Evolutionary conservation across 805 yeast genomes (phyloP).

Genomic region (Aciculoconidium aculeatum): DNA sequence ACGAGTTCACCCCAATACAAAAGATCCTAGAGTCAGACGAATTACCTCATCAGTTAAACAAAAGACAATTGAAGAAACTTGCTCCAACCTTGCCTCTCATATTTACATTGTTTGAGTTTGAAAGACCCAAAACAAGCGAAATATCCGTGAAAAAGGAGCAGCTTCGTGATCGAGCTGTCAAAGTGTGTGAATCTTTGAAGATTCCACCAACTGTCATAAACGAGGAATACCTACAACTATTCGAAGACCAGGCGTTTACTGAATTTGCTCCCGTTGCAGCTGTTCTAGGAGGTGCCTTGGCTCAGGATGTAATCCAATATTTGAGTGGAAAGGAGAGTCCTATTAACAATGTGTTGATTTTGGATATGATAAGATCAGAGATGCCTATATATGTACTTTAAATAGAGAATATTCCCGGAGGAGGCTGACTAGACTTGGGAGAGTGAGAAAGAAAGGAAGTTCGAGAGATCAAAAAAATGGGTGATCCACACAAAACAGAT

Average conservation of each 20-base stretch:
- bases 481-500: no score
- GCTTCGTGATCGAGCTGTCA: slow-evolving; percentile 22
- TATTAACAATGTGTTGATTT: slow-evolving; percentile 68
- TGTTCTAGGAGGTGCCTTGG: slow-evolving; percentile 79
- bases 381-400: slow-evolving; percentile 70
- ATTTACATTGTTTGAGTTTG: slow-evolving; percentile 50
- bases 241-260: slow-evolving; percentile 46
- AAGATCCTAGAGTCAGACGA: slow-evolving; percentile 30
- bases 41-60: slow-evolving; percentile 37
- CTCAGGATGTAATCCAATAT: slow-evolving; percentile 85
- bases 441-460: no score
- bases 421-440: no score
- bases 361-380: slow-evolving; percentile 65
- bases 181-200: slow-evolving; percentile 26
- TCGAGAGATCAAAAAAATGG: no score
- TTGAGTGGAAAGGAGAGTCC: slow-evolving; percentile 74
- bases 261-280: slow-evolving; percentile 85
- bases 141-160: slow-evolving; percentile 18
- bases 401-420: no score
- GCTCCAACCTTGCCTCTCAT: slow-evolving; percentile 55
- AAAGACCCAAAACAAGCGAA: slow-evolving; percentile 19
- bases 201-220: slow-evolving; percentile 42
- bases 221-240: slow-evolving; percentile 34
- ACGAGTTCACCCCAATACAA: slow-evolving; percentile 30
- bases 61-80: slow-evolving; percentile 42